Evolutionary conservation across 176 grass and related monocot genomes (phyloP).

Genomic region (Themeda triandra): DNA sequence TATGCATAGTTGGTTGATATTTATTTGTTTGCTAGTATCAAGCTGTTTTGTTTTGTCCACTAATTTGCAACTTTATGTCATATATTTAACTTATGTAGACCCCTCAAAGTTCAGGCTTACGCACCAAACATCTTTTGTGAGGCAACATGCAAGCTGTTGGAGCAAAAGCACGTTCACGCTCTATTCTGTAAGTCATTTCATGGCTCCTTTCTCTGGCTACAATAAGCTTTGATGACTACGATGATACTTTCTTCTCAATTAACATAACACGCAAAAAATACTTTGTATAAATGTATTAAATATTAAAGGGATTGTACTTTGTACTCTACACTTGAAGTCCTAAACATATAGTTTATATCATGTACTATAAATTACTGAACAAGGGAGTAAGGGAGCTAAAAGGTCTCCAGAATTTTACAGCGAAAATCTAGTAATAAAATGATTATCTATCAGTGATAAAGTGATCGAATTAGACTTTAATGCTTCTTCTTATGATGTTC

Average conservation of each 20-base stretch:
- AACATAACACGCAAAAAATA: not conserved
- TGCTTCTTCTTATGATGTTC: not conserved
- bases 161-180: conserved; percentile 49
- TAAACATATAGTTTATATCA: not conserved
- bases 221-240: not conserved
- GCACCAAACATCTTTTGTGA: conserved; percentile 72
- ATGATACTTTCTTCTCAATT: not conserved
- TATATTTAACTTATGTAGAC: conserved; percentile 40
- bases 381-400: not conserved
- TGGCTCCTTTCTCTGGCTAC: not conserved
- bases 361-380: not conserved
- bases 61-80: conserved; percentile 12
- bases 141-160: conserved; percentile 53
- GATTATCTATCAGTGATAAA: not conserved
- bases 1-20: not conserved
- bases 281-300: not conserved
- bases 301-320: not conserved
- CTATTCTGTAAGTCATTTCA: conserved; percentile 62
- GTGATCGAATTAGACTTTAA: not conserved
- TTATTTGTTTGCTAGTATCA: not conserved
- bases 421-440: not conserved
- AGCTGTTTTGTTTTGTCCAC: not conserved
- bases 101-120: conserved; percentile 77
- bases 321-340: not conserved
- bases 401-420: not conserved